These are phyloP conservation scores for Aspergillus leporis DNA, from an alignment of 495 filamentous ascomycete species.

Conservation along the genomic window DNA sequence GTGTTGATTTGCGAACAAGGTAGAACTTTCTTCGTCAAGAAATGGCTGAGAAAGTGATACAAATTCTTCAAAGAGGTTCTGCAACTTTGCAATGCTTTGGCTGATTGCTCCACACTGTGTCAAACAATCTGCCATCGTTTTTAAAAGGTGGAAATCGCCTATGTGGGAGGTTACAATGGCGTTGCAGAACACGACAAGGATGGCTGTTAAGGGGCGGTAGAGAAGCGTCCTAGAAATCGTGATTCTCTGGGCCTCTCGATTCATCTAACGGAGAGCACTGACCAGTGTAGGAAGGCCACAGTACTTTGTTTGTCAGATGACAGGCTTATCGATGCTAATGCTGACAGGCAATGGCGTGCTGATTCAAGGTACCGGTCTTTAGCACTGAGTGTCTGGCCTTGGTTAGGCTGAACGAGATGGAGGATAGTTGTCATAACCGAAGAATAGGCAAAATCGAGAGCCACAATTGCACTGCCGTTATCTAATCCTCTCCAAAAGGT, in stretches of 20 bases:
- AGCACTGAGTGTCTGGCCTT: constrained; percentile 1
- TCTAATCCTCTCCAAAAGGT: constrained; percentile 23
- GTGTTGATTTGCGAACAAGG: not conserved
- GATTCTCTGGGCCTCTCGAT: not conserved
- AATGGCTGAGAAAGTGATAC: constrained; percentile 12
- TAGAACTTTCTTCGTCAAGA: not conserved
- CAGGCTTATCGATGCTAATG: constrained; percentile 22
- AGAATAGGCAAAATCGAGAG: constrained; percentile 25
- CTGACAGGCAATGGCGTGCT: constrained; percentile 21
- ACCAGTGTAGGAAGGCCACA: constrained; percentile 26
- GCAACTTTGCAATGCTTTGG: constrained; percentile 15
- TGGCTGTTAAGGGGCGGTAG: constrained; percentile 22
- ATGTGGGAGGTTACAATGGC: constrained; percentile 18
- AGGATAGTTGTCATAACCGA: constrained; percentile 23
- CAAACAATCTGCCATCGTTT: constrained; percentile 17
- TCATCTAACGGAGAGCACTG: not conserved
- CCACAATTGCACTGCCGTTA: constrained; percentile 17
- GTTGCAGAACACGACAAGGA: constrained; percentile 24
- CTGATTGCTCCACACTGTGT: constrained; percentile 16
- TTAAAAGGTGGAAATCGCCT: constrained; percentile 23
- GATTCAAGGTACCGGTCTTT: constrained; percentile 20
- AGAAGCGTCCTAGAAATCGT: constrained; percentile 18
- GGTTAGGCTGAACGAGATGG: constrained; percentile 14
- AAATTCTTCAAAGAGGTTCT: constrained; percentile 19
- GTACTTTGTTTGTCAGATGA: constrained; percentile 19